Conservation (phyloP, 768 basidiomycete species). For the Crassisporium funariophilum region DNA sequence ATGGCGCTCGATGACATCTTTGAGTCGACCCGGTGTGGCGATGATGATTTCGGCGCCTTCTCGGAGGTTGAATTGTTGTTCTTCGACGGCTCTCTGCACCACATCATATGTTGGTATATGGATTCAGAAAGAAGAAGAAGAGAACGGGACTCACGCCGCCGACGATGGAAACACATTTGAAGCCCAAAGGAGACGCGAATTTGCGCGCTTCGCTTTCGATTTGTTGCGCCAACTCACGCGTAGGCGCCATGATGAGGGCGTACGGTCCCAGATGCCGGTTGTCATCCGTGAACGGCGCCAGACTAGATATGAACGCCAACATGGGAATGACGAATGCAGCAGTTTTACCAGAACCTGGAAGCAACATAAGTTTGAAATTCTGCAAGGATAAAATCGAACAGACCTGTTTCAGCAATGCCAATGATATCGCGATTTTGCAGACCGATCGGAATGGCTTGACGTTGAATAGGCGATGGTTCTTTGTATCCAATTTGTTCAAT, state of each 20-base stretch:
- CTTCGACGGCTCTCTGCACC: slow-evolving; percentile 88
- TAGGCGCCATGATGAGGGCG: slow-evolving; percentile 91
- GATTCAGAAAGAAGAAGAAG: slow-evolving; percentile 3
- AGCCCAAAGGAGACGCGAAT: slow-evolving; percentile 89
- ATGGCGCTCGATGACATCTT: slow-evolving; percentile 95
- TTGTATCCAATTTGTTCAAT: slow-evolving; percentile 95
- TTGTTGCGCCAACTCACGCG: slow-evolving; percentile 98
- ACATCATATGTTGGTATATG: neutral
- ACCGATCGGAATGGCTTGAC: slow-evolving; percentile 99
- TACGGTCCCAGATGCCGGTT: slow-evolving; percentile 94
- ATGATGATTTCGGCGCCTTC: slow-evolving; percentile 99
- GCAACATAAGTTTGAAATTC: slow-evolving; percentile 1
- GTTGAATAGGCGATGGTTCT: slow-evolving; percentile 95
- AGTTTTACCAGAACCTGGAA: slow-evolving; percentile 93
- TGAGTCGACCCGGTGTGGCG: slow-evolving; percentile 96
- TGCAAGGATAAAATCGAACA: slow-evolving; percentile 21
- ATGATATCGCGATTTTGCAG: slow-evolving; percentile 96
- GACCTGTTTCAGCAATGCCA: slow-evolving; percentile 97
- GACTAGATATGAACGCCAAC: slow-evolving; percentile 88
- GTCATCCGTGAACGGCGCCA: slow-evolving; percentile 88
- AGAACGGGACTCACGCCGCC: slow-evolving; percentile 72
- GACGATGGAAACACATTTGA: slow-evolving; percentile 95
- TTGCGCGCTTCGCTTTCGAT: slow-evolving; percentile 92
- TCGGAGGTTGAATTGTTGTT: slow-evolving; percentile 97
- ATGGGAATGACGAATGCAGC: slow-evolving; percentile 99